Evolutionary conservation across 2,329 filamentous ascomycete species (phyloP), one percentile per base, ranked within the genome.

Genomic region (Diaporthe sp.): DNA sequence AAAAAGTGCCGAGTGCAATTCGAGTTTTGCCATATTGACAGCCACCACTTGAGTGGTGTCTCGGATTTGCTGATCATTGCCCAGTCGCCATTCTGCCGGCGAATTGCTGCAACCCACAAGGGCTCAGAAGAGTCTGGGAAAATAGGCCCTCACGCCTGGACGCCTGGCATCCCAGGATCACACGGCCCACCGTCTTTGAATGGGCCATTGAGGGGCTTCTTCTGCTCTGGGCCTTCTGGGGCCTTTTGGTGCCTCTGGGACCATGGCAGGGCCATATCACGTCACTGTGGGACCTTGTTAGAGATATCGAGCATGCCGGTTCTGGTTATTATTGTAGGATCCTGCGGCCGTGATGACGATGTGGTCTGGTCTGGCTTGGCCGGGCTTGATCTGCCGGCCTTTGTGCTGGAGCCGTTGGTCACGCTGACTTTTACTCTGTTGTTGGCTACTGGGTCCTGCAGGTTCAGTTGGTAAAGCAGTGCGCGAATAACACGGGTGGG

Each of bases 31-130:
- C 64, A 68, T 19, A 68, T 54, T 68, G 64, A 52, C 64, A 67
- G 45, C 28, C 42, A 35, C 42, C 38, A 58, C 50, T 66, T 72
- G 58, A 72, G 45, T 75, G 52, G 69, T 40, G 40, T 75, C 66
- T 75, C 69, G 61, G 47, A 52, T 54, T 35, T 28, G 69, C 60
- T 61, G 73, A 75, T 71, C 73, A 40, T 33, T 74, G 42, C 55
- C 66, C 35, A 64, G 72, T 55, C 38, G 42, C 54, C 54, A 57
- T 55, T 30, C 35, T 71, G 7, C 66, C 64, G 38, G 66, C 45
- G 30, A 45, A 70, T 47, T 42, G 10, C 33, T 40, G 52, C 55
- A 69, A 35, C 66, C 40, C 28, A 30, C 45, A 17, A 54, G 64
- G 64, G 45, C n/a, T 67, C 45, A 67, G 45, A 67, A 67, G 45